A percentile compares a stretch with the other conserved stretches of the same genome.
Conservation (phyloP, 305 asterid genomes). For the Plantago coronopus region DNA sequence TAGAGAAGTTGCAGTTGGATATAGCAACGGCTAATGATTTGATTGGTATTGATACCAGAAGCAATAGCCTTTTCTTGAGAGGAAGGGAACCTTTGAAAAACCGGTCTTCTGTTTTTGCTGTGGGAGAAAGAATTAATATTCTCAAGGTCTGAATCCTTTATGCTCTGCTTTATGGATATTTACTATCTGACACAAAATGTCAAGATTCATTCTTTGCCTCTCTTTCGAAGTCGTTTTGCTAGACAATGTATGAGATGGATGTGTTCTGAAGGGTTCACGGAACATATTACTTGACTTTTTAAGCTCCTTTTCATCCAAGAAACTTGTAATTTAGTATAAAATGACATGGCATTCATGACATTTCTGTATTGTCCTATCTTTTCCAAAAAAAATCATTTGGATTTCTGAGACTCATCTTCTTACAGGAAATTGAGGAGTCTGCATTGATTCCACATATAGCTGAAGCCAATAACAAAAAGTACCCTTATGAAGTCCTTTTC, state of each 20-base stretch:
- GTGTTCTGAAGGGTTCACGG: background rate
- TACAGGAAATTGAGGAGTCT: constrained; percentile 93
- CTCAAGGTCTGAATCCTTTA: constrained; percentile 64
- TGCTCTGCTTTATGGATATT: background rate
- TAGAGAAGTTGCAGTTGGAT: constrained; percentile 95
- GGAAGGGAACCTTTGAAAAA: constrained; percentile 98
- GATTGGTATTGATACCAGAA: constrained; percentile 95
- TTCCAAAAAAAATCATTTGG: constrained; percentile 10
- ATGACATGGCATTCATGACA: background rate
- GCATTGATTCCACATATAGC: constrained; percentile 97
- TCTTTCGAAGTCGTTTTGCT: too few species aligned
- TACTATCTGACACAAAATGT: too few species aligned
- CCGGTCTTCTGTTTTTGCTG: constrained; percentile 94
- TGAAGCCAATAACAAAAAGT: constrained; percentile 91
- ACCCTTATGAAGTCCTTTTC: constrained; percentile 96
- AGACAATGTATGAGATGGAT: background rate
- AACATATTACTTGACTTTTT: background rate
- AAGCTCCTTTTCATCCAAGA: constrained; percentile 2
- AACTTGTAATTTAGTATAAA: background rate
- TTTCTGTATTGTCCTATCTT: constrained; percentile 13
- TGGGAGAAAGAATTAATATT: constrained; percentile 93
- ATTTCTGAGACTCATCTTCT: constrained; percentile 19
- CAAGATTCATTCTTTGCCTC: constrained; percentile 7
- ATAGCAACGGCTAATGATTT: constrained; percentile 94
- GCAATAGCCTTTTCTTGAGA: constrained; percentile 81